Evolutionary conservation across 2,329 filamentous ascomycete genomes (phyloP), one percentile per base, ranked within the genome.

Genomic region (Trichoderma harzianum): DNA sequence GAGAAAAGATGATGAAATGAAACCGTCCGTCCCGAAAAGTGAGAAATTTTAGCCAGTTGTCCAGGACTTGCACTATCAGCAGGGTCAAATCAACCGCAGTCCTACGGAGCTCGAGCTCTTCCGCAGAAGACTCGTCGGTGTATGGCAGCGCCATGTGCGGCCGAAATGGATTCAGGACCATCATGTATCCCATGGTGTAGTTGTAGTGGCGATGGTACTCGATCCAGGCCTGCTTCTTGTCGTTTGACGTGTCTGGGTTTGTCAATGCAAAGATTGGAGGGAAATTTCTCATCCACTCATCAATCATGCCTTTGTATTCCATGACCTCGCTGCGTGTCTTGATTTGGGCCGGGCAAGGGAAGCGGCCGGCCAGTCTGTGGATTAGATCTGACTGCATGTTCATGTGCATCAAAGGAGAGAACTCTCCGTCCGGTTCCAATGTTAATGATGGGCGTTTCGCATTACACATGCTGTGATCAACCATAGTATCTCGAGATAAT

Each of bases 1-100:
- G 81, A 5, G 83, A 80, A 67, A 87, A 88, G 0, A 85, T 83
- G 18, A 86, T 84, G 66, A 87, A 82, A 72, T 87, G 84, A 39
- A 86, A 85, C 28, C 86, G 84, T 3, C 83, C 83, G 39, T 86
- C 84, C 32, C 83, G 79, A 0, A 83, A 83, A 10, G 81, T 82
- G 43, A 83, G 80, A 26, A 83, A 80, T 7, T 85, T 79, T 57
- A 85, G 83, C 63, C 86, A 82, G 30, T 76, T 73, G 3, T 79
- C 80, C 7, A 83, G 80, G 0, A 81, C 80, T 6, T 78, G 76
- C 34, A 87, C 77, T 7, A 86, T 75, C 14, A 80, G 82, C 3
- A 86, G 74, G 1, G 83, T 80, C 57, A 83, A 81, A 10, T 83
- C 78, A 5, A 87, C 76, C 1, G 84, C 85, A 28, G 78, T 81